A percentile compares a stretch with the other conserved stretches of the same genome.
Evolutionary conservation across 306 rosid genomes (phyloP).

Genomic region (Neltuma alba): DNA sequence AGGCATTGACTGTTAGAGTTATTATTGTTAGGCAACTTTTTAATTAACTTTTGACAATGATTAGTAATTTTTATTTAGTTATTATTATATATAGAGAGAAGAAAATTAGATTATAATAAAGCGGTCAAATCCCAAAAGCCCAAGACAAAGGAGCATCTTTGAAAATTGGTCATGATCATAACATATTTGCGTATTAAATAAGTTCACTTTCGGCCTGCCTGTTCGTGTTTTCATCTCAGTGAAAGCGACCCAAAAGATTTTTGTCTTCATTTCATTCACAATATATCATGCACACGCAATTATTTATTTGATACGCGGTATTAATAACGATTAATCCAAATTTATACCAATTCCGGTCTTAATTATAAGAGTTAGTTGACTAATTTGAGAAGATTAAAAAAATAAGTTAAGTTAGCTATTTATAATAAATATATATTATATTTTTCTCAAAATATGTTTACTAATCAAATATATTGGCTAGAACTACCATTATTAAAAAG

Average conservation of each 20-base stretch:
- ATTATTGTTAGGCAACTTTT: not conserved
- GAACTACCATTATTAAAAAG: too few relatives aligned
- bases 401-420: too few relatives aligned
- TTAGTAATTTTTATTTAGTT: constrained; percentile 7
- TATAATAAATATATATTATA: too few relatives aligned
- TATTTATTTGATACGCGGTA: too few relatives aligned
- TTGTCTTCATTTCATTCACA: not conserved
- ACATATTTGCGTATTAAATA: not conserved
- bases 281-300: too few relatives aligned
- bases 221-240: constrained; percentile 12
- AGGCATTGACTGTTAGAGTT: not conserved
- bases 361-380: too few relatives aligned
- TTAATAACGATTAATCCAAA: too few relatives aligned
- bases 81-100: not conserved
- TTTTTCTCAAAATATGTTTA: too few relatives aligned
- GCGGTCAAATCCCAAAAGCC: constrained; percentile 16
- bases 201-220: constrained; percentile 29
- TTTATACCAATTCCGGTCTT: too few relatives aligned
- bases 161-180: not conserved
- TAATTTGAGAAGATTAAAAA: too few relatives aligned
- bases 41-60: not conserved
- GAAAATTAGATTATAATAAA: not conserved
- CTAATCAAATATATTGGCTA: too few relatives aligned
- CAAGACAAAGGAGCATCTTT: not conserved
- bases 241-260: constrained; percentile 15